phyloP scores from a whole-genome alignment of 371 early-diverging fungal species.

The Blakeslea trispora region DNA sequence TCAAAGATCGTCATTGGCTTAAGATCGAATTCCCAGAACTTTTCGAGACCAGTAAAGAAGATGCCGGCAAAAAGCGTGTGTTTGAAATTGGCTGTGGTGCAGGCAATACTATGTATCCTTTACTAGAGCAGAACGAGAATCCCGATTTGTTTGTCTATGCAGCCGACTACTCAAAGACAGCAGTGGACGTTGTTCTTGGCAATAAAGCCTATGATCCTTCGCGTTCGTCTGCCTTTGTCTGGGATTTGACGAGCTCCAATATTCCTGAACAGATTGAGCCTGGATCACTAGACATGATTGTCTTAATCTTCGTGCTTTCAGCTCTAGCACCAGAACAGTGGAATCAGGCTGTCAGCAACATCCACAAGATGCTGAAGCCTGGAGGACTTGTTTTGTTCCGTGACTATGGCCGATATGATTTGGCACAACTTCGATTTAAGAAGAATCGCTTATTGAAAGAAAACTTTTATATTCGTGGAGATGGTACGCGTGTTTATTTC shows the following conservation, averaged over 20 bases:
- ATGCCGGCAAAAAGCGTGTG: slow-evolving; percentile 51
- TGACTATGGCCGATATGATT: slow-evolving; percentile 88
- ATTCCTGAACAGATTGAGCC: slow-evolving; percentile 65
- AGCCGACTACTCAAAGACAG: slow-evolving; percentile 82
- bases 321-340: slow-evolving; percentile 84
- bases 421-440: slow-evolving; percentile 87
- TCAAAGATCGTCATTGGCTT: slow-evolving; percentile 95
- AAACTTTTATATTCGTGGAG: slow-evolving; percentile 88
- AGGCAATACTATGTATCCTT: slow-evolving; percentile 93
- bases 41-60: slow-evolving; percentile 35
- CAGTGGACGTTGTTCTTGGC: slow-evolving; percentile 72
- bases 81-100: slow-evolving; percentile 96
- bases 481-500: slow-evolving; percentile 77
- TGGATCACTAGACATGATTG: slow-evolving; percentile 74
- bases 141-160: slow-evolving; percentile 70
- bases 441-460: slow-evolving; percentile 54
- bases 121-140: slow-evolving; percentile 74
- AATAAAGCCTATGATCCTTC: slow-evolving; percentile 57
- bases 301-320: slow-evolving; percentile 80
- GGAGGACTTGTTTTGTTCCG: slow-evolving; percentile 82
- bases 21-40: slow-evolving; percentile 91
- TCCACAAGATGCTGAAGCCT: slow-evolving; percentile 69
- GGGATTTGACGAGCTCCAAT: slow-evolving; percentile 71
- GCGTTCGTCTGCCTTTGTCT: slow-evolving; percentile 79
- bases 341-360: slow-evolving; percentile 70